A percentile compares a stretch with the other conserved stretches of the same genome.
Evolutionary conservation across 2,329 filamentous ascomycete species (phyloP).

Genomic region (Diaporthe sp.): DNA sequence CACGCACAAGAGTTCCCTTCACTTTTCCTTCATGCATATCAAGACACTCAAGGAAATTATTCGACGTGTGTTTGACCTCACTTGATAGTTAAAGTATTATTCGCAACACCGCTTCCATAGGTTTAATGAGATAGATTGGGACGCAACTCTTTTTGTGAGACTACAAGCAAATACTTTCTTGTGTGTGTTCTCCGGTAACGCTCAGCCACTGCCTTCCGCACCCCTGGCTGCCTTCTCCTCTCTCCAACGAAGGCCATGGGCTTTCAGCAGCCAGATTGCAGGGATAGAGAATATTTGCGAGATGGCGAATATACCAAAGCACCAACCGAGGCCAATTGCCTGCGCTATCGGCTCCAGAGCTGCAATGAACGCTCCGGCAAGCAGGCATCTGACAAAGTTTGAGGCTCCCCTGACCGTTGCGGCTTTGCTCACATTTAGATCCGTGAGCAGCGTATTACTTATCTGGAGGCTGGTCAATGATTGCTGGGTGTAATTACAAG

Average conservation of each 20-base stretch:
- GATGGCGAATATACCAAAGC: neutral
- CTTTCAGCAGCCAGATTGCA: slow-evolving; percentile 1
- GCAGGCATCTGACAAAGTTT: neutral
- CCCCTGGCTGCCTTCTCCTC: neutral
- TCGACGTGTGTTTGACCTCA: too few relatives aligned
- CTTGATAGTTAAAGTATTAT: too few relatives aligned
- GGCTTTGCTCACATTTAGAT: neutral
- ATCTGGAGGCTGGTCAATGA: neutral
- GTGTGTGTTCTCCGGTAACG: too few relatives aligned
- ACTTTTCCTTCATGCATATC: too few relatives aligned
- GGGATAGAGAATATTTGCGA: neutral
- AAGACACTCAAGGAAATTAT: too few relatives aligned
- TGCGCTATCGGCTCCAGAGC: slow-evolving; percentile 1
- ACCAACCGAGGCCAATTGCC: slow-evolving; percentile 1
- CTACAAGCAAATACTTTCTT: neutral
- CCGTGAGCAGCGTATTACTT: slow-evolving; percentile 10
- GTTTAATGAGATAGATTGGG: too few relatives aligned
- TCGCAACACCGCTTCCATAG: too few relatives aligned
- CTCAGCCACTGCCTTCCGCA: neutral
- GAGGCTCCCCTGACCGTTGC: slow-evolving; percentile 2
- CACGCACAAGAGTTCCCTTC: too few relatives aligned
- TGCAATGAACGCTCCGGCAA: slow-evolving; percentile 12
- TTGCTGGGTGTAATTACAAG: neutral
- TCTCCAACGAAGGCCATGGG: slow-evolving; percentile 5
- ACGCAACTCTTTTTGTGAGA: too few relatives aligned